phyloP scores from a whole-genome alignment of 331 rosid species.

The Malus hybrid region DNA sequence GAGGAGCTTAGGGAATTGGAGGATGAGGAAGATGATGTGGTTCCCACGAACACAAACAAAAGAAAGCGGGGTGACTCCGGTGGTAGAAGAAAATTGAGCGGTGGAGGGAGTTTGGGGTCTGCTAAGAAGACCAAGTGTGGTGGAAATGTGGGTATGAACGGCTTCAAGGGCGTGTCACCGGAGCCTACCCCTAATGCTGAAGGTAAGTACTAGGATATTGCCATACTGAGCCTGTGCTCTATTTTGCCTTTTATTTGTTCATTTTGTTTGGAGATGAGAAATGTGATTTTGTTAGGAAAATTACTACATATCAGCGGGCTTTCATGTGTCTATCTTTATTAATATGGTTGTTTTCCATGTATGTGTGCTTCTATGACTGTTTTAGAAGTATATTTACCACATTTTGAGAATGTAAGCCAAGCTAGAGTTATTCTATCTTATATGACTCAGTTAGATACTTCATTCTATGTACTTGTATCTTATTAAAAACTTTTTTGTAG shows the following conservation, averaged over 20 bases:
- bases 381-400: background rate
- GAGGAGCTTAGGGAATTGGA: conserved; percentile 52
- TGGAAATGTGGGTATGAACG: conserved; percentile 21
- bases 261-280: background rate
- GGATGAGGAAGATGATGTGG: conserved; percentile 29
- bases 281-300: background rate
- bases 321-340: background rate
- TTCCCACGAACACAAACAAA: conserved; percentile 17
- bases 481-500: background rate
- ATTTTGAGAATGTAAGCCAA: background rate
- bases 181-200: conserved; percentile 35
- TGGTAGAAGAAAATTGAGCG: conserved; percentile 39
- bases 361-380: background rate
- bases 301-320: background rate
- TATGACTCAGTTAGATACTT: background rate
- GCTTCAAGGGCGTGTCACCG: conserved; percentile 21
- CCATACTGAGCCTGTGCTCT: background rate
- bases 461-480: background rate
- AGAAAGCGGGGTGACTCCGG: conserved; percentile 15
- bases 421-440: background rate
- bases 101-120: conserved; percentile 29
- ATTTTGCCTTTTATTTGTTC: background rate
- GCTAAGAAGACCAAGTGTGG: conserved; percentile 50
- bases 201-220: conserved; percentile 33
- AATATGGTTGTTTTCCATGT: background rate